These are phyloP conservation scores for Auricularia cornea DNA, from an alignment of 768 basidiomycete genomes.

Conservation along the genomic window DNA sequence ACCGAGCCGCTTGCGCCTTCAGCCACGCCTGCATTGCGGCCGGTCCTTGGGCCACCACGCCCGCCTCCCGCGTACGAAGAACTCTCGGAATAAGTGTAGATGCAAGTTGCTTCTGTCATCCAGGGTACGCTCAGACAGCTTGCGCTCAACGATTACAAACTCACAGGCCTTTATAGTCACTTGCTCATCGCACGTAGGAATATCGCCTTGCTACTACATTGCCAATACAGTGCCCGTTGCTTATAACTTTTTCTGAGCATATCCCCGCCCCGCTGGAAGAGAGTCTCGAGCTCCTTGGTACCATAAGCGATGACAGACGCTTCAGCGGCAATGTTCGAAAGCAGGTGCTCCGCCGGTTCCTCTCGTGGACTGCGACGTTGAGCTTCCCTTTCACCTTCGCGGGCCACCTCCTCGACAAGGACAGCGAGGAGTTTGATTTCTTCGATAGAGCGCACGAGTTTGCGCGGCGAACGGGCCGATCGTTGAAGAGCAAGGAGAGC, in stretches of 20 bases:
- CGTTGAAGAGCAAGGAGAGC: not conserved
- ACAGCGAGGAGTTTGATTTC: not conserved
- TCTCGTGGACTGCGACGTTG: not conserved
- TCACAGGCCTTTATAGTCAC: no score
- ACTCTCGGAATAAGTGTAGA: no score
- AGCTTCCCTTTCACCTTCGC: not conserved
- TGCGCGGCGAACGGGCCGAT: not conserved
- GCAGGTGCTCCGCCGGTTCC: not conserved
- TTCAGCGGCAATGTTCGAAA: not conserved
- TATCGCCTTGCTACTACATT: not conserved
- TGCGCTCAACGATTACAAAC: no score
- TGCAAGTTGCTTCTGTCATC: no score
- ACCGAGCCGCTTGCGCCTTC: no score
- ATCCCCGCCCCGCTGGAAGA: not conserved
- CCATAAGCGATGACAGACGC: not conserved
- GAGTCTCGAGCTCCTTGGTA: not conserved
- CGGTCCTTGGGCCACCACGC: no score
- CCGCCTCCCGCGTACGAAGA: no score
- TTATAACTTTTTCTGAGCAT: not conserved
- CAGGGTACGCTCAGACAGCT: no score
- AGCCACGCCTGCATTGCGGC: no score
- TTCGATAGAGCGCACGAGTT: not conserved
- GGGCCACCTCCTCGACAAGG: not conserved
- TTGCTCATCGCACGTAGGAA: not conserved
- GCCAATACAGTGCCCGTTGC: not conserved